Conservation (phyloP, 306 rosid genomes). For the Cyclanthera cordifolia region DNA sequence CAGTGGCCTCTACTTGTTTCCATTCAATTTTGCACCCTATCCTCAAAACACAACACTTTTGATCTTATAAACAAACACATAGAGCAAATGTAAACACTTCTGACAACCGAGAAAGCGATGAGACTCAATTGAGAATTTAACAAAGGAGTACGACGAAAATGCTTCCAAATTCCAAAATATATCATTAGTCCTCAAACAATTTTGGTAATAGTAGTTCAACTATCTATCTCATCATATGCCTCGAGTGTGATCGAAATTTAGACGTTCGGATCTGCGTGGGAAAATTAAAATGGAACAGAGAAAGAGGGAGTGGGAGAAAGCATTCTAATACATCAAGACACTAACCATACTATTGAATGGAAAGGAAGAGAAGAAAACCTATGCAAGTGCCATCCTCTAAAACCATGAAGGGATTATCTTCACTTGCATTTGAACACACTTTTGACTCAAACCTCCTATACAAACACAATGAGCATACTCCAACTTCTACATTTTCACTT, state of each 20-base stretch:
- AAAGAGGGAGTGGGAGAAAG: background rate
- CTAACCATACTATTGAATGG: constrained; percentile 2
- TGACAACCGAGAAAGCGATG: background rate
- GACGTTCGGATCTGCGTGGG: background rate
- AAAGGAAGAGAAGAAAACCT: constrained; percentile 6
- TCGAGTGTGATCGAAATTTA: background rate
- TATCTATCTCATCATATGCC: background rate
- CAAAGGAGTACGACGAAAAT: background rate
- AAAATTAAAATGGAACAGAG: background rate
- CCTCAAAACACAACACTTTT: background rate
- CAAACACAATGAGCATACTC: background rate
- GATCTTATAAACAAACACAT: background rate
- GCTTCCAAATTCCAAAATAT: background rate
- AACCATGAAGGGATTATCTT: background rate
- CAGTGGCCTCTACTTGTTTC: constrained; percentile 7
- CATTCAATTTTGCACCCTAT: background rate
- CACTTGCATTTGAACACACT: constrained; percentile 6
- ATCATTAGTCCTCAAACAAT: background rate
- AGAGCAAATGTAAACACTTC: background rate
- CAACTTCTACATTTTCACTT: background rate
- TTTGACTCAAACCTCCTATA: constrained; percentile 8
- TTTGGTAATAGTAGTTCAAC: background rate
- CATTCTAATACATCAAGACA: background rate
- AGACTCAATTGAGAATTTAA: background rate
- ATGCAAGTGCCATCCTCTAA: constrained; percentile 11